Conservation (phyloP, 169 alveolate species). For the Cryptosporidium ubiquitum region DNA sequence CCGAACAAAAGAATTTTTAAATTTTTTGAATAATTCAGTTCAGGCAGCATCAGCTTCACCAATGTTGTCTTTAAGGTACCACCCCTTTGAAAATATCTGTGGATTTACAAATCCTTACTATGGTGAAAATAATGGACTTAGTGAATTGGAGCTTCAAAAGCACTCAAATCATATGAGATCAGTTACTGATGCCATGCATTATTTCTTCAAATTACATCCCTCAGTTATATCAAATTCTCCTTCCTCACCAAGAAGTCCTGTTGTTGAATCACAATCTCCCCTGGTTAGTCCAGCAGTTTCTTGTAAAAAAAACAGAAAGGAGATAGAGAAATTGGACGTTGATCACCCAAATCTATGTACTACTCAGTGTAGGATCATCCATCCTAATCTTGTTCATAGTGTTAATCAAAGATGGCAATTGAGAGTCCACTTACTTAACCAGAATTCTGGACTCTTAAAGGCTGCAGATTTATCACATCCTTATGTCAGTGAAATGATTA, state of each 20-base stretch:
- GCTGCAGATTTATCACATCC: conserved; percentile 70
- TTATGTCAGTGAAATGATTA: conserved; percentile 65
- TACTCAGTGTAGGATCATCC: conserved; percentile 53
- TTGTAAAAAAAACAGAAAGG: conserved; percentile 23
- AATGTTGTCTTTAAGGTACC: conserved; percentile 62
- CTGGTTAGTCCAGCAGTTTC: conserved; percentile 62
- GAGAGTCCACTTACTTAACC: conserved; percentile 63
- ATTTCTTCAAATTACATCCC: conserved; percentile 38
- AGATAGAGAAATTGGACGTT: conserved; percentile 25
- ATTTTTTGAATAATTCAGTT: neutral
- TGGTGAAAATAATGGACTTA: conserved; percentile 44
- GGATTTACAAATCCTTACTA: conserved; percentile 67
- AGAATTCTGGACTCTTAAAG: conserved; percentile 32
- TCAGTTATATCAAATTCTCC: neutral
- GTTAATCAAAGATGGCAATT: conserved; percentile 72
- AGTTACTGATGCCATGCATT: conserved; percentile 69
- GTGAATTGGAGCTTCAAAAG: conserved; percentile 25
- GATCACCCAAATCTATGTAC: conserved; percentile 69
- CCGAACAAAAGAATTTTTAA: neutral
- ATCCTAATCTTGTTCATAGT: conserved; percentile 67
- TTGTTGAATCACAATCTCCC: conserved; percentile 36
- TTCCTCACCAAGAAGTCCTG: conserved; percentile 24
- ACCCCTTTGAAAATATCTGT: conserved; percentile 68
- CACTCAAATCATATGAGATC: conserved; percentile 73
- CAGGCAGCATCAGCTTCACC: conserved; percentile 11